Evolutionary conservation across 2,329 filamentous ascomycete species (phyloP), one percentile per base, ranked within the genome.

Genomic region (Dactylonectria macrodidyma): DNA sequence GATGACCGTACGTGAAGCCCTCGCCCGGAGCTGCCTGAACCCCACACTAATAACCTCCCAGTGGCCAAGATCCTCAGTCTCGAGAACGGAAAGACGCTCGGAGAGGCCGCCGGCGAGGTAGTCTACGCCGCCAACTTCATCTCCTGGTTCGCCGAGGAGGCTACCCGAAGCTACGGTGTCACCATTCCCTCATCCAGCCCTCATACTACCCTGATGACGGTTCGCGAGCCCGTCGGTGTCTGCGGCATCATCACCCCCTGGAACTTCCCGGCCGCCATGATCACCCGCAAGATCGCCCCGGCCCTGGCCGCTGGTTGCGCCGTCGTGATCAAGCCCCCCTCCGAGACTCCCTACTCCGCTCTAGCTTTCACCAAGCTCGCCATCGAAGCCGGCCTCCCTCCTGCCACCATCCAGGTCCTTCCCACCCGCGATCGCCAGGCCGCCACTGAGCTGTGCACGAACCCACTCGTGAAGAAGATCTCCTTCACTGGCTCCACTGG

Each of bases 291-390:
- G 73, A 80, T 82, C 22, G 83, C 80, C 2, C 82, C 89, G 4
- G 89, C 88, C 2, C 82, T 94, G 44, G 92, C 92, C n/a, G 92
- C 92, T 30, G 92, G 92, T 46, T 94, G 92, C 80, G 93, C 91
- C 2, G 93, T 95, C 88, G 85, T 95, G 26, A 86, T 89, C 33
- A 93, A 93, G 82, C 90, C 92, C 3, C 91, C 89, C 9, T 91
- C 91, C 3, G 91, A 93, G 80, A 95, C 93, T 3, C 93, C 93
- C 0, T 89, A 93, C 77, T 93, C 92, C 44, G 88, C 91, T 3
- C 89, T 93, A 33, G 91, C 91, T 2, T 83, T 95, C 19, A 91
- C 90, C 3, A 88, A 92, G 75, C 87, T 95, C 34, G 91, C 90
- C 0, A 83, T 88, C 64, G 87, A 91, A 46, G 93, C 93, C 0